Conservation (phyloP, 805 yeast genomes). For the Saturnispora dispora region DNA sequence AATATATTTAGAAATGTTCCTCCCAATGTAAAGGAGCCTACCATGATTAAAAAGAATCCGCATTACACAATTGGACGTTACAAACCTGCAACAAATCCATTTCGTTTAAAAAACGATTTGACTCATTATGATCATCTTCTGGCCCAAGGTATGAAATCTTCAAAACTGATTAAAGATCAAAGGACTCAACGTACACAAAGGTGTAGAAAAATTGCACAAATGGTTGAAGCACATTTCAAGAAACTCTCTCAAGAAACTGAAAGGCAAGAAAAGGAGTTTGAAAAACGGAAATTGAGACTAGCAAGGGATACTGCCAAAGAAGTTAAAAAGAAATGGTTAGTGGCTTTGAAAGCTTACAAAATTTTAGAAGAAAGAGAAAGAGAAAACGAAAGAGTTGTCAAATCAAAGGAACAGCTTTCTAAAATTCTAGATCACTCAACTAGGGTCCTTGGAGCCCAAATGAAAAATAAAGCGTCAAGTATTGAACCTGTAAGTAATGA, state of each 20-base stretch:
- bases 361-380: constrained; percentile 68
- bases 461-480: constrained; percentile 33
- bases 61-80: constrained; percentile 23
- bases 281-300: constrained; percentile 54
- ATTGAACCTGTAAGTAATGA: constrained; percentile 1
- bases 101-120: constrained; percentile 26
- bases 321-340: constrained; percentile 82
- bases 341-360: constrained; percentile 75
- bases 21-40: constrained; percentile 32
- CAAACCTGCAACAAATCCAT: constrained; percentile 35
- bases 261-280: constrained; percentile 64
- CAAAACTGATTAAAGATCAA: constrained; percentile 60
- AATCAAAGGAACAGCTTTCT: constrained; percentile 80
- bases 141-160: constrained; percentile 63
- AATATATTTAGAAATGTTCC: constrained; percentile 39
- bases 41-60: constrained; percentile 29
- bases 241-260: constrained; percentile 85
- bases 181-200: constrained; percentile 56
- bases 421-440: constrained; percentile 89
- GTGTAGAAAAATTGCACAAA: constrained; percentile 63
- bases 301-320: constrained; percentile 79
- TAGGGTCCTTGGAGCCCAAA: constrained; percentile 77
- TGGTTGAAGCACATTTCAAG: constrained; percentile 82
- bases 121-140: constrained; percentile 68
- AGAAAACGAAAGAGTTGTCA: constrained; percentile 67